phyloP scores from a whole-genome alignment of 352 stramenopile species.

The Globisporangium ultimum region DNA sequence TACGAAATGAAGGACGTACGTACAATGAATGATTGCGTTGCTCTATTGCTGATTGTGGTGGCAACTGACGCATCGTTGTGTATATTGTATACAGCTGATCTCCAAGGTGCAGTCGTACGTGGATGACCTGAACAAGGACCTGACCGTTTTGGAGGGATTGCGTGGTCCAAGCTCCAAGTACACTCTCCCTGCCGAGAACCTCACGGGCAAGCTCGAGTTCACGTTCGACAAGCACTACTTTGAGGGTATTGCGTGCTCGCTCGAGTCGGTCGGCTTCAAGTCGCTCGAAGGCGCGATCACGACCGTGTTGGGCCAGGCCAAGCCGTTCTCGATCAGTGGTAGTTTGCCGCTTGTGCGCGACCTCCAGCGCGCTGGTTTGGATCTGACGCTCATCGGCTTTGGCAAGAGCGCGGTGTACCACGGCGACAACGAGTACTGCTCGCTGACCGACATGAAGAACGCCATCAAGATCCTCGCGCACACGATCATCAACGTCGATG shows the following conservation, averaged over 20 bases:
- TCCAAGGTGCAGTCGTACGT: constrained; percentile 82
- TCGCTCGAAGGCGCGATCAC: constrained; percentile 75
- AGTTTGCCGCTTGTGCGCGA: constrained; percentile 73
- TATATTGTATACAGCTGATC: constrained; percentile 42
- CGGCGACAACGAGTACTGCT: constrained; percentile 92
- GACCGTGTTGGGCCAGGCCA: constrained; percentile 72
- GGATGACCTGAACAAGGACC: constrained; percentile 81
- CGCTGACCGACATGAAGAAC: constrained; percentile 83
- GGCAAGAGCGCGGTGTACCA: constrained; percentile 87
- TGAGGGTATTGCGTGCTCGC: constrained; percentile 91
- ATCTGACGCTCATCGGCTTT: constrained; percentile 77
- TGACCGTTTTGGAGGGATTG: constrained; percentile 73
- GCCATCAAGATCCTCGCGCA: constrained; percentile 83
- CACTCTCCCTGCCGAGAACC: constrained; percentile 75
- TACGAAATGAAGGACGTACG: constrained; percentile 89
- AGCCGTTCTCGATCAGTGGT: constrained; percentile 91
- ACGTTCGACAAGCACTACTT: constrained; percentile 78
- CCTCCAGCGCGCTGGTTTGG: constrained; percentile 70
- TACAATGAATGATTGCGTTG: neutral
- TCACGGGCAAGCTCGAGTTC: constrained; percentile 84
- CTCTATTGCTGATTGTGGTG: constrained; percentile 3
- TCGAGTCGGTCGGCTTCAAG: constrained; percentile 89
- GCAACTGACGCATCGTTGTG: constrained; percentile 12
- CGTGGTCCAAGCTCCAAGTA: constrained; percentile 91
- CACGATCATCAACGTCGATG: constrained; percentile 77